Conservation (phyloP, 2,329 filamentous ascomycete species). For the Fonsecaea pugnacius region DNA sequence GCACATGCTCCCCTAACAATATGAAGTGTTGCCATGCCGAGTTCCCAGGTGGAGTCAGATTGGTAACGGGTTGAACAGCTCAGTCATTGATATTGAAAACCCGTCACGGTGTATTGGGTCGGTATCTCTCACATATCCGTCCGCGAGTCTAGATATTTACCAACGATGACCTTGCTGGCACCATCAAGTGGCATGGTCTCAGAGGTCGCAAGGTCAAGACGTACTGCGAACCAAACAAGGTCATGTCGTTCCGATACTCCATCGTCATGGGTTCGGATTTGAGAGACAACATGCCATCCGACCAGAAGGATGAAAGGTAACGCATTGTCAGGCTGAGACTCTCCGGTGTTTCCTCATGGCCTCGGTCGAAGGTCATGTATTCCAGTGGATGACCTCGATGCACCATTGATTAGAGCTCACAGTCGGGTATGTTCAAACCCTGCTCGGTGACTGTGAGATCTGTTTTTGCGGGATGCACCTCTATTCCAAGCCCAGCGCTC, state of each 20-base stretch:
- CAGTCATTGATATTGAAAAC: not conserved
- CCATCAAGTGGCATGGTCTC: not conserved
- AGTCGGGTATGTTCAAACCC: no score
- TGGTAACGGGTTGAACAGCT: not conserved
- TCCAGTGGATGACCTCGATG: not conserved
- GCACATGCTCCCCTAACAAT: not conserved
- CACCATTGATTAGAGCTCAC: not conserved
- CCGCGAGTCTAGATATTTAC: not conserved
- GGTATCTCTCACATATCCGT: not conserved
- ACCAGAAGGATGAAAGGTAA: not conserved
- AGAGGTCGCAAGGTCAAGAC: no score
- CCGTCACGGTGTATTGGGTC: not conserved
- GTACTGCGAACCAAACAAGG: no score
- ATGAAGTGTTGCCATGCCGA: not conserved
- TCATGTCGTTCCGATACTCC: not conserved
- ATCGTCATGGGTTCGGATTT: not conserved
- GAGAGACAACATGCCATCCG: not conserved
- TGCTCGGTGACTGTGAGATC: no score
- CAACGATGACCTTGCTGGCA: not conserved
- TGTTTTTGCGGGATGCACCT: no score
- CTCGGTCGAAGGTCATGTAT: not conserved
- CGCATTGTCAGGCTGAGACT: no score
- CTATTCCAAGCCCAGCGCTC: no score
- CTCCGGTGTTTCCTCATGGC: no score
- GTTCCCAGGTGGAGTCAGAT: not conserved